A percentile compares a stretch with the other conserved stretches of the same genome.
These are phyloP conservation scores for Metschnikowia aberdeeniae DNA, from an alignment of 805 yeast species.

Conservation along the genomic window DNA sequence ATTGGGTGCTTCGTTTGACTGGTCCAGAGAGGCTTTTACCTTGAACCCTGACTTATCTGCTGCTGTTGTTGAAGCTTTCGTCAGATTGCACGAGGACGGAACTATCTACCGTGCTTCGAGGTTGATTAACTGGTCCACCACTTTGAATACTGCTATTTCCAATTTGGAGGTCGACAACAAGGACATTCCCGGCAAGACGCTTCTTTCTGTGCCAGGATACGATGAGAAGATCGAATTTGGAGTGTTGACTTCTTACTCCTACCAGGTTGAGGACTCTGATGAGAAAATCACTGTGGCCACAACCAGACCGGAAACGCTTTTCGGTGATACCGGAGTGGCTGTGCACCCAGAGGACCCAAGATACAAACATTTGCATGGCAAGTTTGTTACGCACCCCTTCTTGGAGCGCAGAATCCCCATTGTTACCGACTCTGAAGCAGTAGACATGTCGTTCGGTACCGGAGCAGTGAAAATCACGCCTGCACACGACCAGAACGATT, in stretches of 20 bases:
- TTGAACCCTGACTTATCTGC: slow-evolving; percentile 71
- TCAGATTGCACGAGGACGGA: slow-evolving; percentile 89
- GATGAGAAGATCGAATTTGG: slow-evolving; percentile 92
- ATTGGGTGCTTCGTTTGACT: slow-evolving; percentile 95
- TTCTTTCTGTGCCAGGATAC: slow-evolving; percentile 83
- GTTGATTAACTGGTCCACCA: slow-evolving; percentile 94
- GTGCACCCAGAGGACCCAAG: slow-evolving; percentile 94
- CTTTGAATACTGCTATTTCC: slow-evolving; percentile 90
- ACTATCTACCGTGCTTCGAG: slow-evolving; percentile 90
- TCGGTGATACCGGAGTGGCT: slow-evolving; percentile 97
- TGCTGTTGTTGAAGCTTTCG: slow-evolving; percentile 89
- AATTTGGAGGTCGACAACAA: slow-evolving; percentile 95
- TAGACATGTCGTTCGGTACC: slow-evolving; percentile 99
- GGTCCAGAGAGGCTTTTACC: slow-evolving; percentile 94
- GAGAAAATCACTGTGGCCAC: slow-evolving; percentile 92
- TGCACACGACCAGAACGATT: slow-evolving; percentile 97
- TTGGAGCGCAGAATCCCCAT: slow-evolving; percentile 82
- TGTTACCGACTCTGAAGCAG: slow-evolving; percentile 86
- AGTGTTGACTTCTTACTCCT: slow-evolving; percentile 92
- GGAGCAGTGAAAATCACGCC: slow-evolving; percentile 99
- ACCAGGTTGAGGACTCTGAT: slow-evolving; percentile 78
- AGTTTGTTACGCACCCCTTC: slow-evolving; percentile 87
- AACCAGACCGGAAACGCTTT: slow-evolving; percentile 97
- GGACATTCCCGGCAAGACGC: slow-evolving; percentile 77
- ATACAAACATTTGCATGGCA: slow-evolving; percentile 93